phyloP scores from a whole-genome alignment of 306 rosid genomes.

The Medicago truncatula region MtrunA17r5.0-ANR NC_053042.1:11274001-11274500 shows the following conservation, averaged over 20 bases:
- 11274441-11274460: no score
- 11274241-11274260: background rate
- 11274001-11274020: background rate
- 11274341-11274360: no score
- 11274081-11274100: conserved; percentile 1
- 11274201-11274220: background rate
- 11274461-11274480: no score
- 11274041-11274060: conserved; percentile 4
- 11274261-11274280: no score
- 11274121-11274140: background rate
- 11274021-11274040: conserved; percentile 5
- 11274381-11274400: no score
- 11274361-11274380: no score
- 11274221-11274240: background rate
- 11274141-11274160: conserved; percentile 10
- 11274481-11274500: no score
- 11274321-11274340: no score
- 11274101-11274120: background rate
- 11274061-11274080: background rate
- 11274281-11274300: background rate
- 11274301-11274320: background rate
- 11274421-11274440: no score
- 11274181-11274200: conserved; percentile 17
- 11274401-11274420: no score
- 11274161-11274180: conserved; percentile 14